Evolutionary conservation across 805 yeast species (phyloP).

Genomic region (Lipomyces oligophaga): DNA sequence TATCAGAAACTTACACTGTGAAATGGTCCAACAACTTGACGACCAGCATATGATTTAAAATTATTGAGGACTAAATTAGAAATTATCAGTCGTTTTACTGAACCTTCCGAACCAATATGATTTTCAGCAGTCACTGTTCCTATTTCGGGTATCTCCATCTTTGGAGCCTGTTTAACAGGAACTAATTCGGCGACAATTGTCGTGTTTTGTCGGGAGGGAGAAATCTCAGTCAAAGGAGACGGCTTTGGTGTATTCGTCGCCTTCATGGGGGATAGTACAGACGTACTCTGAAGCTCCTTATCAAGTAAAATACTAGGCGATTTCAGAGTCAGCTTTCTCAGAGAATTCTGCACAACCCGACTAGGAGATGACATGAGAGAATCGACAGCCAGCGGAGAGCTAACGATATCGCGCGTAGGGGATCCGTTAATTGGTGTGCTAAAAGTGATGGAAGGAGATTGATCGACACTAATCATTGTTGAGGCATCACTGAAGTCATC

Average conservation of each 20-base stretch:
- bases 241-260: neutral
- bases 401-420: too few species aligned
- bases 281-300: too few species aligned
- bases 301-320: too few species aligned
- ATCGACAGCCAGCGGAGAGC: too few species aligned
- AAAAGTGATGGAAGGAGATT: neutral
- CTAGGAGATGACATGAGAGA: too few species aligned
- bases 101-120: conserved; percentile 3
- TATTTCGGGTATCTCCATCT: neutral
- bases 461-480: neutral
- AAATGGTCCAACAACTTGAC: conserved; percentile 91
- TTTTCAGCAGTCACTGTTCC: neutral
- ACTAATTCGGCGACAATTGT: neutral
- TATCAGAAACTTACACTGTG: conserved; percentile 42
- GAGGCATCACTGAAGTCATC: neutral
- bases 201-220: conserved; percentile 3
- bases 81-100: conserved; percentile 60
- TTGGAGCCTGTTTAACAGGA: neutral
- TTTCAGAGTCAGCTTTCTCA: too few species aligned
- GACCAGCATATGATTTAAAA: conserved; percentile 94
- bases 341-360: too few species aligned
- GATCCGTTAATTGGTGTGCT: too few species aligned
- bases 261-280: too few species aligned
- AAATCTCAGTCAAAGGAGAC: neutral
- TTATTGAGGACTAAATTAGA: conserved; percentile 68